Evolutionary conservation across 768 basidiomycete species (phyloP).

Genomic region (Rhizopogon salebrosus): DNA sequence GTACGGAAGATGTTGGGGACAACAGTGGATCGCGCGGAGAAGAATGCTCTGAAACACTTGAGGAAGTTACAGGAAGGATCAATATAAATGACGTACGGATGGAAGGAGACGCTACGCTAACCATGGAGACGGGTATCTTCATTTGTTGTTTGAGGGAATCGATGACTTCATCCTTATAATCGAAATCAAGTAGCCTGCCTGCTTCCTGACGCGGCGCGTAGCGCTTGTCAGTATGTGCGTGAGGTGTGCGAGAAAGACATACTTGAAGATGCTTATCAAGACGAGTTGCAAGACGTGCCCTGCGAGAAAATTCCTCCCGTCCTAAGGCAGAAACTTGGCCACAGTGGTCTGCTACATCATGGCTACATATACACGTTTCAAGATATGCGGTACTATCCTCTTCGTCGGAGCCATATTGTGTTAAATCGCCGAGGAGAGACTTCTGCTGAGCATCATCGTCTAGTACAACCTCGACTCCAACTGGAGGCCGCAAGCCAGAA

Average conservation of each 20-base stretch:
- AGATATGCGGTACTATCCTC: constrained; percentile 55
- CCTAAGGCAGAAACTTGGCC: constrained; percentile 54
- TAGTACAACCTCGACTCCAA: constrained; percentile 51
- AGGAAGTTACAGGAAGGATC: constrained; percentile 2
- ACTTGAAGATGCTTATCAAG: constrained; percentile 83
- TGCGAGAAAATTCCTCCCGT: constrained; percentile 61
- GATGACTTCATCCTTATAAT: constrained; percentile 68
- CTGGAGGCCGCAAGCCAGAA: constrained; percentile 62
- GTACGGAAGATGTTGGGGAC: constrained; percentile 36
- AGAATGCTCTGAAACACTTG: constrained; percentile 17
- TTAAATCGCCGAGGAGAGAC: constrained; percentile 48
- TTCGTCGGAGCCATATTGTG: constrained; percentile 69
- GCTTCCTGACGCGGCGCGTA: constrained; percentile 47
- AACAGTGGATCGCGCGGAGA: constrained; percentile 14
- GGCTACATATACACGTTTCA: constrained; percentile 64
- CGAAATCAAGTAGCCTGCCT: constrained; percentile 74
- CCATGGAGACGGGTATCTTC: constrained; percentile 44
- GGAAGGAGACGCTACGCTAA: constrained; percentile 47
- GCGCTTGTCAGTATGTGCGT: not conserved
- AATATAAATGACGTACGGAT: constrained; percentile 37
- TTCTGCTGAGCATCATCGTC: constrained; percentile 39
- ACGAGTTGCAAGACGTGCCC: constrained; percentile 69
- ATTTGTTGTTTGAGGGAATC: constrained; percentile 68
- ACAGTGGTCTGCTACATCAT: constrained; percentile 60
- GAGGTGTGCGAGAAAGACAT: constrained; percentile 18